Evolutionary conservation across 768 basidiomycete genomes (phyloP).

Genomic region (Exidia glandulosa): DNA sequence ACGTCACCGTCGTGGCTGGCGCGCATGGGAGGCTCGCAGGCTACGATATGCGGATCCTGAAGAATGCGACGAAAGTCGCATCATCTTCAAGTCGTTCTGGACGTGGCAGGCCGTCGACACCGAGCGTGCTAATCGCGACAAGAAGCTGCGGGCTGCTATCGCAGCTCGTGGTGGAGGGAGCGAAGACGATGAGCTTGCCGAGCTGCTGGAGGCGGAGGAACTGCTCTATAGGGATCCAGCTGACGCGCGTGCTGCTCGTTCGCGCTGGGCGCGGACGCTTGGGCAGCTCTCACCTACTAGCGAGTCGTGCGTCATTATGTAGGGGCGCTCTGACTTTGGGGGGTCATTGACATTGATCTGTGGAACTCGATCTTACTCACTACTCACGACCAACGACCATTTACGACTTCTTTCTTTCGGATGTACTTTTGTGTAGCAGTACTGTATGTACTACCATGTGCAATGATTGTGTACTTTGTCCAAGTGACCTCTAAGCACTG

Average conservation of each 20-base stretch:
- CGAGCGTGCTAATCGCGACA: conserved; percentile 55
- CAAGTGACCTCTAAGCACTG: no score
- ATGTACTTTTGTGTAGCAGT: background rate
- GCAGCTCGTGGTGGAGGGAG: background rate
- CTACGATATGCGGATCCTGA: conserved; percentile 64
- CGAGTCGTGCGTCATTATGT: background rate
- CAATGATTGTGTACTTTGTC: background rate
- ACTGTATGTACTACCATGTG: background rate
- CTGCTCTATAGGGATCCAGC: background rate
- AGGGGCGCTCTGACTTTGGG: background rate
- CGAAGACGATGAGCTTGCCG: background rate
- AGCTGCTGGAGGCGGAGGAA: background rate
- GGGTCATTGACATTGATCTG: no score
- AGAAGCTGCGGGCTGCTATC: conserved; percentile 38
- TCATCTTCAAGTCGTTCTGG: conserved; percentile 77
- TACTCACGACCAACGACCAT: background rate
- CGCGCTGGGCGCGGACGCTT: background rate
- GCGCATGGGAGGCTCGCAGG: conserved; percentile 59
- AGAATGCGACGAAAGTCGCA: conserved; percentile 63
- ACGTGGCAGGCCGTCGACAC: conserved; percentile 81
- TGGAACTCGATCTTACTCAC: background rate
- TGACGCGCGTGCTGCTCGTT: background rate
- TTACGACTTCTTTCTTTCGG: background rate
- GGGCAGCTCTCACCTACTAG: background rate
- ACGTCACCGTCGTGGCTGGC: conserved; percentile 64